Base-by-base conservation (phyloP, 306 rosid species). In the Boehmeria nivea region DNA sequence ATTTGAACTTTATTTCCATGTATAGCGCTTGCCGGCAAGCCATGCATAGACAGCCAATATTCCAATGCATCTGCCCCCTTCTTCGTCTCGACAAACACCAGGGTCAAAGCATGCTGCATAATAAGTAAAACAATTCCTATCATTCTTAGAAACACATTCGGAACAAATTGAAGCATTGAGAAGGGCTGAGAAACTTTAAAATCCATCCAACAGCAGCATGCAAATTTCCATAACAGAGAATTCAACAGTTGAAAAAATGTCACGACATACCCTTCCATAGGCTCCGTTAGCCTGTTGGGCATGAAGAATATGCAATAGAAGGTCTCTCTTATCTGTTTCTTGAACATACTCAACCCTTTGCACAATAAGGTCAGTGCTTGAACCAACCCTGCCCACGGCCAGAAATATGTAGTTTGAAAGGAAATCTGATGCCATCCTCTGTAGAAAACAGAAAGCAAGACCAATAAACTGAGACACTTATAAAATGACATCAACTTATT, bases 71-170 rank as follows among this genome's bases (percentile, higher is more conserved):
- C 65, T 16, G 73, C 73, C 15, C 78, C 65, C 40, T 62, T 61
- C 56, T 67, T 73, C 6, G 78, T 73, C 65, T 73, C 78, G 25
- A 73, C 78, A 73, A 73, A 73, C 11, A 73, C 65, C 45, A 73
- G 54, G 34, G 78, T 67, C 24, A 67, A 73, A 20, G 69, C 65
- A 54, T 28, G 57, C 78, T 67, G 61, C 15, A 37, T 7, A 31
- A 2, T 20, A 54, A 36, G 36, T 4, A 31, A 31, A 31, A 6
- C 36, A 31, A 31, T 31, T 31, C 2, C 5, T 31, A 10, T 31
- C 36, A 31, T 6, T 31, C n/a, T n/a, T n/a, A n/a, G n/a, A n/a
- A n/a, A n/a, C n/a, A n/a, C n/a, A n/a, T n/a, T n/a, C n/a, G n/a
- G n/a, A n/a, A n/a, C n/a, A n/a, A n/a, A n/a, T n/a, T n/a, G n/a